These are phyloP conservation scores for Achlya hypogyna DNA, from an alignment of 352 stramenopile genomes.

Conservation along the genomic window DNA sequence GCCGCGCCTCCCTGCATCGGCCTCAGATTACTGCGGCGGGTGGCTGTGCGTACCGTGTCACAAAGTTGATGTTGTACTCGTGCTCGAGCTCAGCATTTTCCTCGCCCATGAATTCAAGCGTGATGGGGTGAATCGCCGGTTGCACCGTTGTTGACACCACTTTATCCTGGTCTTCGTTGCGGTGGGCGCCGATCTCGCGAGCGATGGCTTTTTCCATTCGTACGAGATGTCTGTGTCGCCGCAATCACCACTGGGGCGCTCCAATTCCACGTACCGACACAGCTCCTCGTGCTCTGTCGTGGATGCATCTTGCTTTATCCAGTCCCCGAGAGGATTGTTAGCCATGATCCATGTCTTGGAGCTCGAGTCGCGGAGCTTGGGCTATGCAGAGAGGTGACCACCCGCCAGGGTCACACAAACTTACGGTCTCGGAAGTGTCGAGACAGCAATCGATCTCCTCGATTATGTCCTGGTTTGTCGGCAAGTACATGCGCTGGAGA, in stretches of 20 bases:
- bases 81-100: conserved; percentile 63
- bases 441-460: conserved; percentile 73
- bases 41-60: conserved; percentile 26
- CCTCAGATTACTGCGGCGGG: not conserved
- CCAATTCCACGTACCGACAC: not conserved
- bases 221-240: not conserved
- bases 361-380: not conserved
- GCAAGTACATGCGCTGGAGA: conserved; percentile 75
- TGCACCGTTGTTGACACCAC: conserved; percentile 29
- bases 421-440: conserved; percentile 9
- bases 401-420: not conserved
- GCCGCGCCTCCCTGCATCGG: not conserved
- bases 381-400: not conserved
- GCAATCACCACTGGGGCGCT: not conserved
- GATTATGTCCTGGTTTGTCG: conserved; percentile 76
- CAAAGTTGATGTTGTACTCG: conserved; percentile 69
- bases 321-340: not conserved
- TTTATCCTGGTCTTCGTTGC: conserved; percentile 11
- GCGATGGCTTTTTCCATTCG: conserved; percentile 13
- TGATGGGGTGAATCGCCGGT: conserved; percentile 50
- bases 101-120: conserved; percentile 78
- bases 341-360: not conserved
- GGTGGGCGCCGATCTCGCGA: conserved; percentile 13
- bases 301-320: not conserved
- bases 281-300: conserved; percentile 16